These are phyloP conservation scores for Boletus insuetus DNA, from an alignment of 768 basidiomycete genomes.

Conservation along the genomic window DNA sequence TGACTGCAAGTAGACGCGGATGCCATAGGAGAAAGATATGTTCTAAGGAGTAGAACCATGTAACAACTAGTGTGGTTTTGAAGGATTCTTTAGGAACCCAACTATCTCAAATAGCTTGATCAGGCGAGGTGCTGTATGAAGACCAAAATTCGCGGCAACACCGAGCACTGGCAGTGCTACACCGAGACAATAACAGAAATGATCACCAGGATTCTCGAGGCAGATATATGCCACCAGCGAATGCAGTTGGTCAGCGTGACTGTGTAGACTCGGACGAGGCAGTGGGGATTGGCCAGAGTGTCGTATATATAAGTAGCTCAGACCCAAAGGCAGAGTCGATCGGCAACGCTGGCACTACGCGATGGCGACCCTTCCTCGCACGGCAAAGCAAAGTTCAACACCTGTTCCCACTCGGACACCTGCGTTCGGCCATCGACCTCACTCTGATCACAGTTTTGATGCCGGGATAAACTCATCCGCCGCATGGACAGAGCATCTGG, in stretches of 20 bases:
- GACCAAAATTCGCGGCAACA: neutral
- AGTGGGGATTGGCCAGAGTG: too few relatives aligned
- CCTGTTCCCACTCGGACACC: slow-evolving; percentile 5
- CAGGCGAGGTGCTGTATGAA: slow-evolving; percentile 9
- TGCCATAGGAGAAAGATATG: neutral
- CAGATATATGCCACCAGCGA: too few relatives aligned
- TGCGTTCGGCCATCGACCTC: slow-evolving; percentile 27
- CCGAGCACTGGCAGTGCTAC: neutral
- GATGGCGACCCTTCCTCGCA: slow-evolving; percentile 39
- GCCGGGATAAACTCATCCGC: slow-evolving; percentile 74
- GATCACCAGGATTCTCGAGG: neutral
- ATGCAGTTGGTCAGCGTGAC: too few relatives aligned
- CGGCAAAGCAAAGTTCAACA: slow-evolving; percentile 26
- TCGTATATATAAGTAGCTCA: too few relatives aligned
- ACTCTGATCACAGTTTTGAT: slow-evolving; percentile 52
- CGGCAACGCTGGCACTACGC: neutral
- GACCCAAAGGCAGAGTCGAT: neutral
- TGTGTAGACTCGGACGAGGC: too few relatives aligned
- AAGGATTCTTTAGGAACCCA: neutral
- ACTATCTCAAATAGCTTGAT: neutral
- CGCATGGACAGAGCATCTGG: slow-evolving; percentile 71
- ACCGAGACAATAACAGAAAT: neutral
- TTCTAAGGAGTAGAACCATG: neutral
- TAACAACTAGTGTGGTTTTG: neutral
- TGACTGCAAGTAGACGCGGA: slow-evolving; percentile 40